Evolutionary conservation across 805 yeast genomes (phyloP), one percentile per base, ranked within the genome.

Genomic region (Monosporozyma aquatica): DNA sequence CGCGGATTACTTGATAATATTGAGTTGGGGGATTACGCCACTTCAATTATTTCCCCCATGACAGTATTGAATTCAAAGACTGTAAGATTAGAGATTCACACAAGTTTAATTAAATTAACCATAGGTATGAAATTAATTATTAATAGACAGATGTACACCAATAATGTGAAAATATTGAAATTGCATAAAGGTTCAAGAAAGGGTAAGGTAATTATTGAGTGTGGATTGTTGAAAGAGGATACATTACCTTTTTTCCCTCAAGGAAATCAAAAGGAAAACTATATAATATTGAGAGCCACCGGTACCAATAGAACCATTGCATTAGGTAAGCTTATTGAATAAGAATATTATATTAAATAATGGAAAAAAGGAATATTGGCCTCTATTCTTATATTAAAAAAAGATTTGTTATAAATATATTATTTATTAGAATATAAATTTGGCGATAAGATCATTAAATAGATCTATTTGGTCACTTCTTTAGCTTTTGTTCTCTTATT

Each of bases 401-500:
- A n/a, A n/a, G n/a, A n/a, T n/a, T n/a, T n/a, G n/a, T n/a, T n/a
- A n/a, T n/a, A n/a, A n/a, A n/a, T n/a, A n/a, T n/a, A n/a, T n/a
- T n/a, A n/a, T n/a, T n/a, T n/a, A n/a, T n/a, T n/a, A n/a, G n/a
- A n/a, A n/a, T n/a, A n/a, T n/a, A n/a, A n/a, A n/a, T n/a, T n/a
- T n/a, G n/a, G n/a, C n/a, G n/a, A n/a, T n/a, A n/a, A n/a, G n/a
- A n/a, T n/a, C n/a, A n/a, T n/a, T n/a, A n/a, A n/a, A n/a, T n/a
- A n/a, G n/a, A n/a, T n/a, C n/a, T 27, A 25, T 37, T 25, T 25
- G 14, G 13, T 20, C 9, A 18, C n/a, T 22, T 11, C 21, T 41
- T 30, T 43, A 37, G 43, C 43, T 39, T 50, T 15, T 18, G 21
- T 14, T 13, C 9, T 29, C n/a, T 34, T 35, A 13, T 42, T 36